These are phyloP conservation scores for Paraconiothyrium sp. DNA, from an alignment of 2,329 filamentous ascomycete species.

Conservation along the genomic window DNA sequence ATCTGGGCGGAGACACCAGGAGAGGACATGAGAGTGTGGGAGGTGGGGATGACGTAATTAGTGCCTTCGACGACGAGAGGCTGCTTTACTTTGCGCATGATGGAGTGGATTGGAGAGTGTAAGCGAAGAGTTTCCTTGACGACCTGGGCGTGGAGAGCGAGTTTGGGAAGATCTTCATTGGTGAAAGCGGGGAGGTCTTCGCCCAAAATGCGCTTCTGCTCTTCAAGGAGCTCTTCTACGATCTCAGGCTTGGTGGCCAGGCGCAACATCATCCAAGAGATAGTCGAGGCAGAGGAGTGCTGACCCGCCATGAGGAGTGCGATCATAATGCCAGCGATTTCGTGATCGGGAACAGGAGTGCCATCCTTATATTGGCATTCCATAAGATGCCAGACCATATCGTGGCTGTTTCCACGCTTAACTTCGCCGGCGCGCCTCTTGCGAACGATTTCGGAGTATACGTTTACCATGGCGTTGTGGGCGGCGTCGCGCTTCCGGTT, in stretches of 20 bases:
- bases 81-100: slow-evolving; percentile 89
- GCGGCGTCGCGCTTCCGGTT: slow-evolving; percentile 84
- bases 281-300: slow-evolving; percentile 86
- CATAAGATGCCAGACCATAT: slow-evolving; percentile 95
- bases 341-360: slow-evolving; percentile 78
- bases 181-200: slow-evolving; percentile 76
- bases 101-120: slow-evolving; percentile 93
- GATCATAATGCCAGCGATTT: slow-evolving; percentile 94
- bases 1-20: slow-evolving; percentile 82
- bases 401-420: slow-evolving; percentile 60
- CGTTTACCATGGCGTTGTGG: slow-evolving; percentile 80
- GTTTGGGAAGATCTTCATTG: slow-evolving; percentile 79
- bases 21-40: slow-evolving; percentile 83
- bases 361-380: slow-evolving; percentile 86
- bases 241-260: slow-evolving; percentile 81
- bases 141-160: slow-evolving; percentile 83
- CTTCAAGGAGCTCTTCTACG: slow-evolving; percentile 81
- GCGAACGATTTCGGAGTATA: slow-evolving; percentile 84
- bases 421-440: slow-evolving; percentile 68
- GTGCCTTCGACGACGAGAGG: slow-evolving; percentile 86
- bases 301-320: slow-evolving; percentile 91
- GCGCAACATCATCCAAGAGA: slow-evolving; percentile 84
- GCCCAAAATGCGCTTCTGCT: slow-evolving; percentile 80
- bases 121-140: slow-evolving; percentile 92
- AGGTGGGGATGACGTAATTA: slow-evolving; percentile 81